Conservation (phyloP, 176 grass and related monocot genomes). For the Ensete glaucum region DNA sequence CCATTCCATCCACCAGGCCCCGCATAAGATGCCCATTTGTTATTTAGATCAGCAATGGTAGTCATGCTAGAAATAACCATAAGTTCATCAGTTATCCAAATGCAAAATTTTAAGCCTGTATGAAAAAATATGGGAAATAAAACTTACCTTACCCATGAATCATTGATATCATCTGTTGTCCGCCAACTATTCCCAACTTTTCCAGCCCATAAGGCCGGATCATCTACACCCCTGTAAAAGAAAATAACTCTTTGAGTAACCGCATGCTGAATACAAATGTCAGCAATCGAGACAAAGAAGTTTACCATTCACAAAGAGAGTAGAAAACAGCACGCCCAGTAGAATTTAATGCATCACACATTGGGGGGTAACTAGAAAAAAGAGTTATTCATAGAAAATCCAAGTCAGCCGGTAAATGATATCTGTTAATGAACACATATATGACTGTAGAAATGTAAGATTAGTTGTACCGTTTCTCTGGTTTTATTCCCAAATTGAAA, state of each 20-base stretch:
- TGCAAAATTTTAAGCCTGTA: neutral
- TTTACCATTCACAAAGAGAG: slow-evolving; percentile 92
- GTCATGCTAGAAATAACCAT: slow-evolving; percentile 74
- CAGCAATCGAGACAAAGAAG: neutral
- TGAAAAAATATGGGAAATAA: neutral
- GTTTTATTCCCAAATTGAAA: slow-evolving; percentile 81
- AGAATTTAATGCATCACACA: slow-evolving; percentile 93
- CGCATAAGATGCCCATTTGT: slow-evolving; percentile 97
- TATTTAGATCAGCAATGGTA: slow-evolving; percentile 78
- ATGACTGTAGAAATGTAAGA: neutral
- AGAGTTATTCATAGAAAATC: slow-evolving; percentile 6
- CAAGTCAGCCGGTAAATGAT: slow-evolving; percentile 5
- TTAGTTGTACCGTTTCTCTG: slow-evolving; percentile 44
- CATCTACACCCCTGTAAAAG: slow-evolving; percentile 65
- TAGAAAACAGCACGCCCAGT: slow-evolving; percentile 76
- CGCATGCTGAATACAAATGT: neutral
- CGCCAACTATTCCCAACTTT: slow-evolving; percentile 96
- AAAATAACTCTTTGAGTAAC: neutral
- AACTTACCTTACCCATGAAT: slow-evolving; percentile 82
- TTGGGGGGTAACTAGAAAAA: slow-evolving; percentile 78
- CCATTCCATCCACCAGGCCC: slow-evolving; percentile 98
- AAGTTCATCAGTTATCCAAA: slow-evolving; percentile 21
- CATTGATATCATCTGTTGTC: slow-evolving; percentile 77
- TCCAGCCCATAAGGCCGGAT: slow-evolving; percentile 91
- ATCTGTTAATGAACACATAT: slow-evolving; percentile 1